Conservation (phyloP, 2,329 filamentous ascomycete species). For the Fusarium torreyae region DNA sequence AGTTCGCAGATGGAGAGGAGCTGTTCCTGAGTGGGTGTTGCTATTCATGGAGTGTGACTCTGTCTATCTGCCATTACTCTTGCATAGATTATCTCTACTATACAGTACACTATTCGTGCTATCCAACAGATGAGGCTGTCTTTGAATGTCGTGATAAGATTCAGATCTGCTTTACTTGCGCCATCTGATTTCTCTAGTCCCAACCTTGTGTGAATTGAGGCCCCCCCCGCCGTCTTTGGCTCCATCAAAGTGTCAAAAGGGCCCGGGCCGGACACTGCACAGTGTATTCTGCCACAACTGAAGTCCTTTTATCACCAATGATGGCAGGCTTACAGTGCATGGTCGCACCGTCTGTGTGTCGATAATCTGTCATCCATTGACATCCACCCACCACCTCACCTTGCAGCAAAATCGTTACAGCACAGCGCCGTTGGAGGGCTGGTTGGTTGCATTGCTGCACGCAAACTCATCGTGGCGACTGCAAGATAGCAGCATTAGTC, state of each 20-base stretch:
- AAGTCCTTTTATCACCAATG: not conserved
- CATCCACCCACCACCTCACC: constrained; percentile 49
- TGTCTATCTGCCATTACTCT: constrained; percentile 2
- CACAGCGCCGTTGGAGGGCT: constrained; percentile 20
- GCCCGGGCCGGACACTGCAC: constrained; percentile 31
- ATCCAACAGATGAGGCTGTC: constrained; percentile 22
- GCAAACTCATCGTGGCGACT: constrained; percentile 38
- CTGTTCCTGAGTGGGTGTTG: constrained; percentile 32
- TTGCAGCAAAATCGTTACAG: constrained; percentile 49
- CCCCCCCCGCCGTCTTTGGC: constrained; percentile 34
- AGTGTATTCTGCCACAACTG: constrained; percentile 23
- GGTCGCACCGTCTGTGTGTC: constrained; percentile 31
- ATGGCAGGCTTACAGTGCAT: not conserved
- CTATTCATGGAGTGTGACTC: constrained; percentile 10
- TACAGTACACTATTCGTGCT: not conserved
- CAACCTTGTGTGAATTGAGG: constrained; percentile 37
- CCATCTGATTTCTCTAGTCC: constrained; percentile 42
- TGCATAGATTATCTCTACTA: too few relatives aligned
- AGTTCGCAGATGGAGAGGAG: constrained; percentile 44
- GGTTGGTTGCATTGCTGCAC: constrained; percentile 37
- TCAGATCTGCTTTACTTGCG: constrained; percentile 37
- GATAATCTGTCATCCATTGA: constrained; percentile 29
- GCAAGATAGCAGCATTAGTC: constrained; percentile 26
- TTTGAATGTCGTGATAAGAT: constrained; percentile 29
- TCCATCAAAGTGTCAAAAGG: constrained; percentile 27